Evolutionary conservation across 345 rosid species (phyloP), one percentile per base, ranked within the genome.

Genomic region (Camelina laxa): DNA sequence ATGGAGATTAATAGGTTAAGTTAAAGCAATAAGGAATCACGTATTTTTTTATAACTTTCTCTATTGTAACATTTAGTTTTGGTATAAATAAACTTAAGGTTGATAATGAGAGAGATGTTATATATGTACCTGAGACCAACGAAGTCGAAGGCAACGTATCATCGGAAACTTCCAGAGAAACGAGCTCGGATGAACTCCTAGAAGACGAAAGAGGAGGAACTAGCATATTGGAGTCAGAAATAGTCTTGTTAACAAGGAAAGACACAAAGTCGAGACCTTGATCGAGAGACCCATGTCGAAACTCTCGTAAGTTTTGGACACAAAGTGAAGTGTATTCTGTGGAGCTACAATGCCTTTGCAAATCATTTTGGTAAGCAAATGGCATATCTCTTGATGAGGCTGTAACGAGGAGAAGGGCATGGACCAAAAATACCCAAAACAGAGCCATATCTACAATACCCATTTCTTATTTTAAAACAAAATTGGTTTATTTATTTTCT

Each of bases 251-350:
- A 38, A 93, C 75, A 11, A 90, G 90, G 41, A 79, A 82, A 38
- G 88, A 80, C 30, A 85, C 55, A 21, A 87, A 4, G 70, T 83
- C 82, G 2, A 50, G 72, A 20, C 69, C 75, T 14, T 30, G 65
- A 66, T 27, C 30, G 4, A 30, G 12, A 12, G 65, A 22, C 15
- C 45, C 39, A 45, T 75, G 69, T 31, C 56, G 73, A 54, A 79
- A 80, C 36, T 69, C 74, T 75, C 68, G 36, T 60, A 88, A 60
- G 10, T 82, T 80, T 67, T 84, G 77, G 67, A 76, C 81, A 77
- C 98, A 92, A 21, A 90, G 93, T 33, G 44, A 35, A n/a, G 91
- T 89, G 74, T 84, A 86, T 67, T 78, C 79, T 3, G 97, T 79
- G 31, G 81, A 73, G 20, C 69, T 78, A 77, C 96, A 92, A 36